Base-by-base conservation (phyloP, 176 grass and related monocot species). In the Rhynchospora breviuscula region DNA sequence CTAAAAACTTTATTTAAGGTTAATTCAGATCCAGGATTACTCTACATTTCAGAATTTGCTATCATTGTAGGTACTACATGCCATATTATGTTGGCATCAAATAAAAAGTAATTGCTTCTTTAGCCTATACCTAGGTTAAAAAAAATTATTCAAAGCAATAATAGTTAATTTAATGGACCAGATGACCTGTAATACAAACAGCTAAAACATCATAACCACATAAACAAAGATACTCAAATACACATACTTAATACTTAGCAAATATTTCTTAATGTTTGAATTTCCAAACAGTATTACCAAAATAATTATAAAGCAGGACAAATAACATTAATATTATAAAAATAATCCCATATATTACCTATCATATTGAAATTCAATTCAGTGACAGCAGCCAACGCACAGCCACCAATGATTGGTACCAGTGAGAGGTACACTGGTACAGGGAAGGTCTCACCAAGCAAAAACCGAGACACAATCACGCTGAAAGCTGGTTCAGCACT, bases 401-500 rank as follows among this genome's bases (percentile, higher is more conserved):
- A 97, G 79, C 94, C 94, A 40, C 94, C 94, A 57, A 97, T 97
- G 59, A 97, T 91, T 3, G 92, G 94, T 78, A 97, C 7, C 63
- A 97, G 88, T 43, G 94, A 97, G 61, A 97, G 90, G 86, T 97
- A 97, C 0, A 97, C 92, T 8, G 84, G 78, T 63, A 91, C 78
- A 18, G 94, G 94, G 67, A 97, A 97, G 0, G 89, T 88, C 85
- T 97, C 94, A 18, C 94, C 92, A 61, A 97, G 88, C 44, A 97
- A 22, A 26, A 97, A 91, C 51, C 74, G 90, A 1, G 94, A 97
- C 65, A 97, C 94, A 84, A 97, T 43, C 63, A 97, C 94, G 85
- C 92, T 97, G 84, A 97, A 97, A 21, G 94, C 94, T 65, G 94
- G 94, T 79, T 97, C 94, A 26, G 92, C 92, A 26, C 92, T 97